These are phyloP conservation scores for Yarrowia sp. DNA, from an alignment of 805 yeast species.

Conservation along the genomic window DNA sequence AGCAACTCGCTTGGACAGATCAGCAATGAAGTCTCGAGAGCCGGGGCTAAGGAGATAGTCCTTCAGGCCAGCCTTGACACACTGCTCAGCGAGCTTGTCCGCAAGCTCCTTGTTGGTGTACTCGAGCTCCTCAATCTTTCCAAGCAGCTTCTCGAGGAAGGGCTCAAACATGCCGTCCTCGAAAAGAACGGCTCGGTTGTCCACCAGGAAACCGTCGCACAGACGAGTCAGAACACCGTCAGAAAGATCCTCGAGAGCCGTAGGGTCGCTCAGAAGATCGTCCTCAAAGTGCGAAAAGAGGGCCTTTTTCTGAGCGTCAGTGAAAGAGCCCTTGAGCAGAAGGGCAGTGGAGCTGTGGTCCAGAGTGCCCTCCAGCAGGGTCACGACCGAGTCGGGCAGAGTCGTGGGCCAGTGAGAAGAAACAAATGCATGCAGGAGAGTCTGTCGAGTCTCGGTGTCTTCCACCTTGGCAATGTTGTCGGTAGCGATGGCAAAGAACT, in stretches of 20 bases:
- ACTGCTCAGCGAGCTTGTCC: neutral
- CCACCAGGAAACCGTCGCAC: slow-evolving; percentile 14
- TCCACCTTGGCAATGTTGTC: slow-evolving; percentile 3
- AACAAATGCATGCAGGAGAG: slow-evolving; percentile 17
- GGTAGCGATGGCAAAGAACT: neutral
- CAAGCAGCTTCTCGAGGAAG: neutral
- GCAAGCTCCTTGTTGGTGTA: slow-evolving; percentile 15
- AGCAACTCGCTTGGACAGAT: neutral
- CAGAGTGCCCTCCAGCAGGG: neutral
- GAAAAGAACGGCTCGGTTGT: neutral
- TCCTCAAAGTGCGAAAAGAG: slow-evolving; percentile 12
- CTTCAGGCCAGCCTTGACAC: slow-evolving; percentile 11
- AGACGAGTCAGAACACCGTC: slow-evolving; percentile 12
- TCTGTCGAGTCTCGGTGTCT: slow-evolving; percentile 5
- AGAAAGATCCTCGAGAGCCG: slow-evolving; percentile 6
- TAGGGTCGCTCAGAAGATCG: slow-evolving; percentile 1
- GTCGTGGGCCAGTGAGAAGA: slow-evolving; percentile 18
- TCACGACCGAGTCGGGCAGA: slow-evolving; percentile 8
- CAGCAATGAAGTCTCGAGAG: slow-evolving; percentile 5
- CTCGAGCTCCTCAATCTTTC: neutral
- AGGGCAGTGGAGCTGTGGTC: slow-evolving; percentile 1
- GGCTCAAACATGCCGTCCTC: slow-evolving; percentile 24
- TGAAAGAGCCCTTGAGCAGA: slow-evolving; percentile 1
- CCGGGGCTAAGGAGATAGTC: slow-evolving; percentile 8
- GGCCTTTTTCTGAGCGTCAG: slow-evolving; percentile 6